These are phyloP conservation scores for Aspergillus campestris DNA, from an alignment of 495 filamentous ascomycete species.

Conservation along the genomic window DNA sequence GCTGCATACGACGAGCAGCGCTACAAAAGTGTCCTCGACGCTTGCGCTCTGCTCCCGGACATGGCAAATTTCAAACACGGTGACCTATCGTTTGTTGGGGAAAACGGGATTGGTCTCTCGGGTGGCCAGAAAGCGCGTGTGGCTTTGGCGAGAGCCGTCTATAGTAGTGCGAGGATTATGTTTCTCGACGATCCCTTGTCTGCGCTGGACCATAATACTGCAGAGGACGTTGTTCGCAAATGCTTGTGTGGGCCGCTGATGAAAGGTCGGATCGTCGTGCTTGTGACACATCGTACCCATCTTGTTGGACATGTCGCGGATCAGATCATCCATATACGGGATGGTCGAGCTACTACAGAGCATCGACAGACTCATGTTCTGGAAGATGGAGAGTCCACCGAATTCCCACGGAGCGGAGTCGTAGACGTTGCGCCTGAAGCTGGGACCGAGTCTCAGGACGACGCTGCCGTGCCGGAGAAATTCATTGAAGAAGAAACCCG, in stretches of 20 bases:
- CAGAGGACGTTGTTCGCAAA: conserved; percentile 59
- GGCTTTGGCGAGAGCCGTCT: conserved; percentile 61
- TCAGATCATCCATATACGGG: conserved; percentile 57
- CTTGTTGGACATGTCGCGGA: conserved; percentile 56
- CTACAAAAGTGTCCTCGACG: conserved; percentile 51
- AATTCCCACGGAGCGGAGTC: conserved; percentile 13
- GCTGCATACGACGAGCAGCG: conserved; percentile 56
- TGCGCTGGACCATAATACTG: conserved; percentile 67
- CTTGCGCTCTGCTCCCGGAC: conserved; percentile 57
- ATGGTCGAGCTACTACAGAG: conserved; percentile 45
- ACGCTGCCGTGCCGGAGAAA: conserved; percentile 53
- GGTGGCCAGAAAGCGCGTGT: conserved; percentile 66
- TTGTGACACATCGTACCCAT: conserved; percentile 73
- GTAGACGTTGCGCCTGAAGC: conserved; percentile 27
- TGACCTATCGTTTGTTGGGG: conserved; percentile 62
- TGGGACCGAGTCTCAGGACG: conserved; percentile 30
- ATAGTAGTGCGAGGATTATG: conserved; percentile 55
- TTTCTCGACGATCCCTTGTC: conserved; percentile 64
- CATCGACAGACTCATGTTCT: conserved; percentile 24
- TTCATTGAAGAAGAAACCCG: conserved; percentile 78
- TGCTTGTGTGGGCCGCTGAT: conserved; percentile 58
- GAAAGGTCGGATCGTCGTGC: conserved; percentile 51
- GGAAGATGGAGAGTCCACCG: conserved; percentile 10
- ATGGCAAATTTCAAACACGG: conserved; percentile 55
- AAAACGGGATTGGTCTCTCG: conserved; percentile 60